A percentile compares a stretch with the other conserved stretches of the same genome.
These are phyloP conservation scores for Mortierella sp. DNA, from an alignment of 371 early-diverging fungal genomes.

Conservation along the genomic window DNA sequence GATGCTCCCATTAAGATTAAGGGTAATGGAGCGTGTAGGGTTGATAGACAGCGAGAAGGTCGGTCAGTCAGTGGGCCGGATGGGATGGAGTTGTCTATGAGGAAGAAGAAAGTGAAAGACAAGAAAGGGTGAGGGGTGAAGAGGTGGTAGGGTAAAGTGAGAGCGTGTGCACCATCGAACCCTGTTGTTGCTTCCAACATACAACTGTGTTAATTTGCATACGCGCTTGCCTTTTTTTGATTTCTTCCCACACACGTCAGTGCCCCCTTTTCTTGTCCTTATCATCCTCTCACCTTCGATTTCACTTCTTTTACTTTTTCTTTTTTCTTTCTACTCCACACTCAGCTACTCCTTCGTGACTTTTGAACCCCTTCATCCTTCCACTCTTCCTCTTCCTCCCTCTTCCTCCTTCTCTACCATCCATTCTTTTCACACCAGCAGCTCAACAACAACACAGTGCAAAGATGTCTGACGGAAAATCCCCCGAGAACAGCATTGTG, in stretches of 20 bases:
- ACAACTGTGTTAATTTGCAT: background rate
- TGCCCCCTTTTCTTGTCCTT: background rate
- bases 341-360: background rate
- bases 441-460: background rate
- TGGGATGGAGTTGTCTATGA: background rate
- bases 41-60: too few species aligned
- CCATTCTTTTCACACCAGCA: background rate
- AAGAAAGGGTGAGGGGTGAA: background rate
- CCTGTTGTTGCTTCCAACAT: too few species aligned
- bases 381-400: background rate
- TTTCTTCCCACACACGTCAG: slow-evolving; percentile 2
- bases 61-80: too few species aligned
- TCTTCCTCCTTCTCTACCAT: background rate
- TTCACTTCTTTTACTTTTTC: background rate
- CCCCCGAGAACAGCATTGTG: slow-evolving; percentile 37
- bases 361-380: background rate
- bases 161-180: background rate
- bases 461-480: slow-evolving; percentile 41
- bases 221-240: background rate
- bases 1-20: background rate
- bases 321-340: background rate
- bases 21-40: background rate
- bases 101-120: background rate
- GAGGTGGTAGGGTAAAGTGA: background rate
- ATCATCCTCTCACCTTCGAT: background rate